These are phyloP conservation scores for Endocarpon pusillum DNA, from an alignment of 495 filamentous ascomycete species.

Conservation along the genomic window DNA sequence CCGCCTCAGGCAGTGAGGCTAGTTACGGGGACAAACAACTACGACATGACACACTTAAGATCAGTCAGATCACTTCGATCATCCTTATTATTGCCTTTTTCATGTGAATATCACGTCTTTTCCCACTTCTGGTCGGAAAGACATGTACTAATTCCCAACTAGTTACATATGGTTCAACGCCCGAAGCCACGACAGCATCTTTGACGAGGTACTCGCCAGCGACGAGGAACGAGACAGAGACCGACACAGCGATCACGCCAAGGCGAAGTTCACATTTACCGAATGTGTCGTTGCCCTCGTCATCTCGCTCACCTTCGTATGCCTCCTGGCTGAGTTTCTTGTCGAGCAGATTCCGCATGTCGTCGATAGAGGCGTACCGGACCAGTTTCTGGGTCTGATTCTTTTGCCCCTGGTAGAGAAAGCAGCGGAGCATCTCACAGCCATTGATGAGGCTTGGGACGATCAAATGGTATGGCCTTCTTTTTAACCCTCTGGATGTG, in stretches of 20 bases:
- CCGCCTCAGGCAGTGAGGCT: slow-evolving; percentile 5
- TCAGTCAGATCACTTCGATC: slow-evolving; percentile 61
- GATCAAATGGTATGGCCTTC: slow-evolving; percentile 23
- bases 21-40: slow-evolving; percentile 23
- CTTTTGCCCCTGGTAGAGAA: slow-evolving; percentile 72
- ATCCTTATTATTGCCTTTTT: slow-evolving; percentile 65
- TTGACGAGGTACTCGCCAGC: slow-evolving; percentile 46
- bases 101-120: slow-evolving; percentile 17
- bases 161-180: slow-evolving; percentile 72
- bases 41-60: slow-evolving; percentile 32
- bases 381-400: slow-evolving; percentile 67
- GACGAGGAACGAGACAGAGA: slow-evolving; percentile 62
- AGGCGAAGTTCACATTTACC: slow-evolving; percentile 59
- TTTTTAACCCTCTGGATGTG: slow-evolving; percentile 1
- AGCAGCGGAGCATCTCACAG: slow-evolving; percentile 75
- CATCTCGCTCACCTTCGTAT: slow-evolving; percentile 54
- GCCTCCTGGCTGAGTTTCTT: slow-evolving; percentile 64
- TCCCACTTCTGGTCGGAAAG: neutral
- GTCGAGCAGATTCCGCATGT: slow-evolving; percentile 66
- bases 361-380: slow-evolving; percentile 49
- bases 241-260: slow-evolving; percentile 40
- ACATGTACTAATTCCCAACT: slow-evolving; percentile 8
- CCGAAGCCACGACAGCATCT: slow-evolving; percentile 67
- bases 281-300: slow-evolving; percentile 55
- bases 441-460: slow-evolving; percentile 83